Evolutionary conservation across 345 rosid species (phyloP).

Genomic region (Balakata baccata): DNA sequence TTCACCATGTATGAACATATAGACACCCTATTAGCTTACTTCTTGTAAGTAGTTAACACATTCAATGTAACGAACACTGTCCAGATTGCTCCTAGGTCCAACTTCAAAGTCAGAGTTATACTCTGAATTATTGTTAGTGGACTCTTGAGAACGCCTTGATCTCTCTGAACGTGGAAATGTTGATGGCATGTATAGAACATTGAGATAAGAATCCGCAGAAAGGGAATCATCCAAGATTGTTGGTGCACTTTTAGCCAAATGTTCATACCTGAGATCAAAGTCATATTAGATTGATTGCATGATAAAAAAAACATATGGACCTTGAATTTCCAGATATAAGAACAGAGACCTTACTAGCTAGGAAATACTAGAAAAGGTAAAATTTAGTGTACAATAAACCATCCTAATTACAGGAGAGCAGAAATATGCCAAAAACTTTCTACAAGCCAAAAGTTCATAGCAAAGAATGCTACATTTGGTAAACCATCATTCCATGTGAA

Average conservation of each 20-base stretch:
- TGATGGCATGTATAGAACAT: constrained; percentile 91
- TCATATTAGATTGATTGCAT: background rate
- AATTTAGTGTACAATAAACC: background rate
- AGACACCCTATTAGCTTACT: constrained; percentile 38
- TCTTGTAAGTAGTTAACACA: constrained; percentile 85
- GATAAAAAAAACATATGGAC: background rate
- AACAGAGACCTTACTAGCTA: background rate
- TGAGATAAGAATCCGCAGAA: constrained; percentile 95
- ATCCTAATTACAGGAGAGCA: background rate
- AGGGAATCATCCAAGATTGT: constrained; percentile 95
- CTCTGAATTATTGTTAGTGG: constrained; percentile 47
- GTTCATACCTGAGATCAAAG: constrained; percentile 69
- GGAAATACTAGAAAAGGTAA: background rate
- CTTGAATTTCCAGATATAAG: background rate
- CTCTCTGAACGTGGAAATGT: constrained; percentile 94
- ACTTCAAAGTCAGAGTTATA: constrained; percentile 56
- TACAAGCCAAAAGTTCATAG: background rate
- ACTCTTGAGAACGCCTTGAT: constrained; percentile 63
- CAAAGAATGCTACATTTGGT: background rate
- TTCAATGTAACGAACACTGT: constrained; percentile 64
- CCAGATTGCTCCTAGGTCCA: constrained; percentile 89
- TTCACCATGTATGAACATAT: background rate
- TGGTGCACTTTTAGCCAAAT: constrained; percentile 95
- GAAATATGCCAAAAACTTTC: background rate
- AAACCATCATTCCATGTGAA: background rate